phyloP scores from a whole-genome alignment of 2,329 filamentous ascomycete genomes.

The Trichoderma gracile region DNA sequence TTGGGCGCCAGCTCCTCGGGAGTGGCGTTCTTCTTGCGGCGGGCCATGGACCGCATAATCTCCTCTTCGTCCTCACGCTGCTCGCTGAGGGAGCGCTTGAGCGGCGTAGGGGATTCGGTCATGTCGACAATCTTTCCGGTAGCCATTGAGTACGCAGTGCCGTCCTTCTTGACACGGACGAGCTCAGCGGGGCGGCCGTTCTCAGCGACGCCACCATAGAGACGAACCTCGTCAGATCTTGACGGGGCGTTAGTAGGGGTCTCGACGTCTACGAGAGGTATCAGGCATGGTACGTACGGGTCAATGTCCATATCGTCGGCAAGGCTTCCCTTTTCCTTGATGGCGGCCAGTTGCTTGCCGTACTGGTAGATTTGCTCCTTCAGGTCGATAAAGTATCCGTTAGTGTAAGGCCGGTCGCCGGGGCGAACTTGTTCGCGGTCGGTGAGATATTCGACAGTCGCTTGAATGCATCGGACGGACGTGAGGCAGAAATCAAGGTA shows the following conservation, averaged over 20 bases:
- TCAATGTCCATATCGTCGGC: conserved; percentile 60
- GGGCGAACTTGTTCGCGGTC: conserved; percentile 84
- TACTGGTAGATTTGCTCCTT: conserved; percentile 91
- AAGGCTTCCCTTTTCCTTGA: conserved; percentile 65
- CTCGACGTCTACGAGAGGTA: conserved; percentile 31
- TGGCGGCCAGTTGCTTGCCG: conserved; percentile 77
- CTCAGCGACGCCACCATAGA: conserved; percentile 77
- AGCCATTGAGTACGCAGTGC: conserved; percentile 75
- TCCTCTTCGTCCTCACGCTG: conserved; percentile 77
- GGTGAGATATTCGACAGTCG: conserved; percentile 80
- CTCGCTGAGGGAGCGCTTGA: conserved; percentile 68
- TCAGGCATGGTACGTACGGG: conserved; percentile 50
- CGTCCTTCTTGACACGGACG: conserved; percentile 77
- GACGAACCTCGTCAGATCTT: conserved; percentile 67
- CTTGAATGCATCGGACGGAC: conserved; percentile 86
- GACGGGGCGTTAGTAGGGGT: conserved; percentile 34
- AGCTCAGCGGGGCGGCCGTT: conserved; percentile 83
- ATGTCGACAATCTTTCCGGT: conserved; percentile 66
- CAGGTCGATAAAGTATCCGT: conserved; percentile 95
- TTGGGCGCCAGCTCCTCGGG: conserved; percentile 80
- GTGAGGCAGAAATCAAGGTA: conserved; percentile 90
- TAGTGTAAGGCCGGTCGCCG: conserved; percentile 86
- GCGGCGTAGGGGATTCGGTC: conserved; percentile 51
- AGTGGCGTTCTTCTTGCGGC: conserved; percentile 88
- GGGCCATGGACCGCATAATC: conserved; percentile 89